Percentiles rank a stretch among this genome's conserved stretches.
These are phyloP conservation scores for Pseudogymnoascus sp. DNA, from an alignment of 2,329 filamentous ascomycete genomes.

Conservation along the genomic window DNA sequence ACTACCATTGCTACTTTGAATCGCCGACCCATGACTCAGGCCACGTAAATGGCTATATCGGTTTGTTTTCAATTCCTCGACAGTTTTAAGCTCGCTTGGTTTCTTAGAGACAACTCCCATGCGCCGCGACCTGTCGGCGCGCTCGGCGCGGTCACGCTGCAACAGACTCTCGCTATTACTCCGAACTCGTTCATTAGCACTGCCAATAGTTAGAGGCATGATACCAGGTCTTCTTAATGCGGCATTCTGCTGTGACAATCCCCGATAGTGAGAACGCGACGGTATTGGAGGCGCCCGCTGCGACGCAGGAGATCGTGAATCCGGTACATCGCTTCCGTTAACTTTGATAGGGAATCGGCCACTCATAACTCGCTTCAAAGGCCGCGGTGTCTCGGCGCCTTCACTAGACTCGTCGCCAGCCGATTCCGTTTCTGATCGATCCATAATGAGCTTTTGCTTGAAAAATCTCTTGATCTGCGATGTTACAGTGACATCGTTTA, in stretches of 20 bases:
- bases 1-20: conserved; percentile 39
- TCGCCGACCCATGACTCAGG: conserved; percentile 60
- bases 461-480: conserved; percentile 55
- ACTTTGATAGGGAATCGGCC: conserved; percentile 64
- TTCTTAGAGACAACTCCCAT: conserved; percentile 58
- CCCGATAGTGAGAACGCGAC: conserved; percentile 71
- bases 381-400: conserved; percentile 69
- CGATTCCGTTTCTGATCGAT: conserved; percentile 47
- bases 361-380: conserved; percentile 53
- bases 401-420: conserved; percentile 61
- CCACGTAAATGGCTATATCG: conserved; percentile 60
- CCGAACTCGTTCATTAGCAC: conserved; percentile 57
- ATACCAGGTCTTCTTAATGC: conserved; percentile 61
- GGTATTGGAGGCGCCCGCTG: conserved; percentile 69
- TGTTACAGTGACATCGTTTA: conserved; percentile 53
- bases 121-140: conserved; percentile 50
- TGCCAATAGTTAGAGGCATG: conserved; percentile 63
- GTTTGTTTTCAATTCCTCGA: conserved; percentile 55
- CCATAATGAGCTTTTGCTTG: conserved; percentile 40
- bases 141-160: conserved; percentile 38
- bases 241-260: conserved; percentile 58
- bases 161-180: conserved; percentile 58
- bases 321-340: conserved; percentile 62
- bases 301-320: conserved; percentile 59
- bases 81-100: conserved; percentile 50